Evolutionary conservation across 805 yeast species (phyloP), one percentile per base, ranked within the genome.

Genomic region (Saturnispora bothae): DNA sequence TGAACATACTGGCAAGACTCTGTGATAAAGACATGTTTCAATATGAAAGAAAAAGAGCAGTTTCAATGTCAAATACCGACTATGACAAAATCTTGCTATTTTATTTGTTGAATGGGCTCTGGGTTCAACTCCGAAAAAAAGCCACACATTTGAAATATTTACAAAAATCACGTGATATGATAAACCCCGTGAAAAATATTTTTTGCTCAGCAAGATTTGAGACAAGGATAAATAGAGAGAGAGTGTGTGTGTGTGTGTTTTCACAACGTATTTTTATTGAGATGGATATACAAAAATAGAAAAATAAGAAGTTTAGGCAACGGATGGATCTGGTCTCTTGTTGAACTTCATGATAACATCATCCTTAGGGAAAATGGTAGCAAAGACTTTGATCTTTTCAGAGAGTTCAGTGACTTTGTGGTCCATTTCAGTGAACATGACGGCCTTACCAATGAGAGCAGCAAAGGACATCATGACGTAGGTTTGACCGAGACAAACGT

Each of bases 321-420:
- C 39, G 9, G 43, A 38, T 28, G 80, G 76, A 47, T 82, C 82
- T 30, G 13, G 18, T 64, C 92, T 76, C 49, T 56, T 65, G 34
- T 65, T 68, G 68, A 88, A 89, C 50, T 77, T 66, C 57, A 92
- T 64, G 47, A 83, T 73, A 56, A 94, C 76, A 59, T 92, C 96
- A 63, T 92, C 98, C 60, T 84, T 77, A 20, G 98, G 98, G 82
- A 92, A 92, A 57, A 92, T 86, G 15, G 98, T 92, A 20, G 98
- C 98, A 59, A 92, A 92, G 28, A 92, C 97, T 56, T 85, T 83
- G 54, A 92, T 86, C 54, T 85, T 78, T 65, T 92, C 98, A 49
- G 89, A 78, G 49, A 79, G 66, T 30, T 78, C 81, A 18, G 98
- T 92, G 33, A 80, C 76, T 47, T 76, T 71, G 60, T 92, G 98